These are phyloP conservation scores for Glycyrrhiza uralensis DNA, from an alignment of 306 rosid genomes.

Conservation along the genomic window DNA sequence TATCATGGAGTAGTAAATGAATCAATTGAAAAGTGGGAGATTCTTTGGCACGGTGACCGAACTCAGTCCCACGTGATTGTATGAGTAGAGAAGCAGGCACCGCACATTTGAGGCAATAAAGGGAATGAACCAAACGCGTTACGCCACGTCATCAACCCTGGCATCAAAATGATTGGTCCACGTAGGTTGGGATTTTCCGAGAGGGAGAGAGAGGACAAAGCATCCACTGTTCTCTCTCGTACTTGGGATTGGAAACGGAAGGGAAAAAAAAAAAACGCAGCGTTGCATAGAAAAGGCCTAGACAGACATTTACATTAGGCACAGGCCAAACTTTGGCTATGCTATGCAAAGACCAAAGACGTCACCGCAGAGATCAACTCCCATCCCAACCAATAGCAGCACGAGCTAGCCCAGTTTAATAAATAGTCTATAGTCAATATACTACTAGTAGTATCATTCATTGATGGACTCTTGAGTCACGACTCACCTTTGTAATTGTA, in stretches of 20 bases:
- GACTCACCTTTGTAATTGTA: constrained; percentile 74
- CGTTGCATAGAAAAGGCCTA: neutral
- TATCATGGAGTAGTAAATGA: neutral
- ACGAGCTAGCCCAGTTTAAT: neutral
- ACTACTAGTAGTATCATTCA: too few relatives aligned
- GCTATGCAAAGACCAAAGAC: neutral
- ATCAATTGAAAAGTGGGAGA: neutral
- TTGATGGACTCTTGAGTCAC: neutral
- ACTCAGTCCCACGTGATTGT: constrained; percentile 19
- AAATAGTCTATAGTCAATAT: neutral
- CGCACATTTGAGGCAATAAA: neutral
- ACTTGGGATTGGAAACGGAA: too few relatives aligned
- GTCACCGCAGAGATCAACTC: constrained; percentile 2
- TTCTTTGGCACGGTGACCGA: constrained; percentile 8
- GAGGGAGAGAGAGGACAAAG: neutral
- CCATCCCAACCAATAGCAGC: neutral
- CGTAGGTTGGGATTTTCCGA: constrained; percentile 9
- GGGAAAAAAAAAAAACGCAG: neutral
- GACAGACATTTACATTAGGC: neutral
- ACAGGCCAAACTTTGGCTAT: neutral
- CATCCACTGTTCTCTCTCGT: neutral
- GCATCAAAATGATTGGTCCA: constrained; percentile 30
- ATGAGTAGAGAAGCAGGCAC: neutral
- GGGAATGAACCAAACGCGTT: neutral
- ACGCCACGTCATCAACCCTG: constrained; percentile 18